Base-by-base conservation (phyloP, 345 rosid genomes). In the Eucalyptus leucophloia region DNA sequence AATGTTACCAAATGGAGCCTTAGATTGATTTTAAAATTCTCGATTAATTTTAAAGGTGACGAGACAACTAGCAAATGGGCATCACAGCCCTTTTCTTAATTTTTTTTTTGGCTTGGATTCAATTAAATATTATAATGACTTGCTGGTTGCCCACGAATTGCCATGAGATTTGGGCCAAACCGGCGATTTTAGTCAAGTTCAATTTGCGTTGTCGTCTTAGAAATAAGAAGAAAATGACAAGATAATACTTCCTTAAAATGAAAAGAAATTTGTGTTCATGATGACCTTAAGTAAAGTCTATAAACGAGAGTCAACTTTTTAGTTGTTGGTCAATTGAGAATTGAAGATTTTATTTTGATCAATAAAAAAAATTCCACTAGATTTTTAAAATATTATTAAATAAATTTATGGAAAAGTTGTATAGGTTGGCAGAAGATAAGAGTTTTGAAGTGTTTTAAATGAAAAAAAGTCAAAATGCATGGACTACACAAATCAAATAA, bases 171-270 rank as follows among this genome's bases (percentile, higher is more conserved):
- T 49, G 50, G 16, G 50, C 6, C 6, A 49, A 49, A 49, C 6
- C 16, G 0, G 6, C 2, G 6, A 2, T 49, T 49, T 49, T 49
- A 49, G 50, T 0, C 6, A 1, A 49, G 50, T 49, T 49, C 50
- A 49, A 49, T 49, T 49, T 49, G 16, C 6, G 5, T 4, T 5
- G 50, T 49, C 0, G 6, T 13, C 50, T 49, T 49, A 49, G 16
- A 13, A 13, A 0, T 49, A 49, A 49, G 16, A 49, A 49, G 2
- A 49, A 49, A 49, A 49, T 49, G 15, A 49, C 50, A 49, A 49
- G 5, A 49, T 49, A 49, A 49, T 49, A 49, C 50, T 12, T 49
- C 50, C 26, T 56, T 56, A 56, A 56, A 56, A 23, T 23, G 67
- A 60, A 60, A 11, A 14, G n/a, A 6, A 60, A 56, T 56, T 24